These are phyloP conservation scores for Daldinia bambusicola DNA, from an alignment of 495 filamentous ascomycete species.

Conservation along the genomic window DNA sequence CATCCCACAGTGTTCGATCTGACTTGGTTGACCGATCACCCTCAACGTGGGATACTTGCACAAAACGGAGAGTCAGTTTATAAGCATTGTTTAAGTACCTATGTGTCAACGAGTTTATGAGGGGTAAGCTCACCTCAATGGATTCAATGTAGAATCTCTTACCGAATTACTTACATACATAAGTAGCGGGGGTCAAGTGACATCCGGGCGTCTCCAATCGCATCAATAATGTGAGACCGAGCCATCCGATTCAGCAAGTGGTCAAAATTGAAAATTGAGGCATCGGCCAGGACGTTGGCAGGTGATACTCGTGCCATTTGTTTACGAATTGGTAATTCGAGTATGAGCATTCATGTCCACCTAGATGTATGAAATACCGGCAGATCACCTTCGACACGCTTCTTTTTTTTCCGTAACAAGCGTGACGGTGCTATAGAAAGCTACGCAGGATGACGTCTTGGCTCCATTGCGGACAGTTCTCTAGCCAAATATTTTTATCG, in stretches of 20 bases:
- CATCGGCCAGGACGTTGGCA: slow-evolving; percentile 1
- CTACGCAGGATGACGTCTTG: slow-evolving; percentile 42
- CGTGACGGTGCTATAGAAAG: slow-evolving; percentile 18
- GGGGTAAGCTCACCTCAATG: slow-evolving; percentile 3
- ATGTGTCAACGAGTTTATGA: slow-evolving; percentile 5
- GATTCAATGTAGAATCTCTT: background rate
- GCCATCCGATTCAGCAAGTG: slow-evolving; percentile 6
- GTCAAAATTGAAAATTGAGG: slow-evolving; percentile 6
- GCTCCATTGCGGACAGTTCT: slow-evolving; percentile 13
- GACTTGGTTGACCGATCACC: slow-evolving; percentile 2
- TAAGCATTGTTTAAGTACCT: too few species aligned
- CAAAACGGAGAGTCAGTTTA: too few species aligned
- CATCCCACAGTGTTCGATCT: background rate
- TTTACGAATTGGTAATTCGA: slow-evolving; percentile 1
- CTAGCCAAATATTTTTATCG: slow-evolving; percentile 14
- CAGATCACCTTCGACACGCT: slow-evolving; percentile 8
- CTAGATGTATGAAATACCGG: slow-evolving; percentile 16
- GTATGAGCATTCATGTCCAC: slow-evolving; percentile 11
- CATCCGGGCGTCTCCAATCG: slow-evolving; percentile 10
- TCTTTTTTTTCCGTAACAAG: slow-evolving; percentile 11
- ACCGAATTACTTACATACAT: background rate
- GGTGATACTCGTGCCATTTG: slow-evolving; percentile 15
- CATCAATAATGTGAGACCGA: slow-evolving; percentile 17
- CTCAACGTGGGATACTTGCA: slow-evolving; percentile 20
- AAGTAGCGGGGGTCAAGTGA: slow-evolving; percentile 31